Conservation (phyloP, 257 asterid species). For the Fraxinus anomala region DNA sequence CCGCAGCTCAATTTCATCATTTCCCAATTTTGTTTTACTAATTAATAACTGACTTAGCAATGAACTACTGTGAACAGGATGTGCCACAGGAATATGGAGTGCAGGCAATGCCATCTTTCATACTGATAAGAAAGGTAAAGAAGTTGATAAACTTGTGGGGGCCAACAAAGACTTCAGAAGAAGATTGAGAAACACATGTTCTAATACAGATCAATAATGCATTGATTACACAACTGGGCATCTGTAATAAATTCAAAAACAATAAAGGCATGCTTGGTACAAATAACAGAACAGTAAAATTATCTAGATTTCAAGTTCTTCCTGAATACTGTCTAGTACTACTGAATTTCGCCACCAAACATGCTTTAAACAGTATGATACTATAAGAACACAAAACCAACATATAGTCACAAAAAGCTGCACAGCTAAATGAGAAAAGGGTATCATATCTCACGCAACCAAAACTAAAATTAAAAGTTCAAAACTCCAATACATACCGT, state of each 20-base stretch:
- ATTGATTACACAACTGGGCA: constrained; percentile 15
- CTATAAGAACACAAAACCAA: background rate
- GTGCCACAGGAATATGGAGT: constrained; percentile 49
- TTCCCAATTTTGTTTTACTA: background rate
- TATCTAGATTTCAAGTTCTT: too few species aligned
- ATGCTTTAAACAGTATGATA: background rate
- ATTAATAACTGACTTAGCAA: background rate
- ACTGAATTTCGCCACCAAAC: background rate
- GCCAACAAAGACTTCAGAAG: constrained; percentile 26
- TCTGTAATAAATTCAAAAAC: background rate
- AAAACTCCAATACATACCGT: constrained; percentile 6
- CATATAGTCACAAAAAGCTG: background rate
- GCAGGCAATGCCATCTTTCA: constrained; percentile 41
- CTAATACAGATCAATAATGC: constrained; percentile 24
- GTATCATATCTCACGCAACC: background rate
- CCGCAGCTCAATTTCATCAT: background rate
- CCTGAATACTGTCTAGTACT: too few species aligned
- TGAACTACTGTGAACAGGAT: constrained; percentile 34
- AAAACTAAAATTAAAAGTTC: background rate
- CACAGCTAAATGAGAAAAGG: background rate
- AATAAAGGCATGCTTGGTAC: background rate
- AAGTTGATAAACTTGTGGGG: constrained; percentile 28
- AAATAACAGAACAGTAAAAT: too few species aligned
- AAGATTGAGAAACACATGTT: constrained; percentile 37
- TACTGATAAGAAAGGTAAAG: constrained; percentile 31